A percentile compares a stretch with the other conserved stretches of the same genome.
Evolutionary conservation across 352 stramenopile species (phyloP).

Genomic region (Lagenidium giganteum): DNA sequence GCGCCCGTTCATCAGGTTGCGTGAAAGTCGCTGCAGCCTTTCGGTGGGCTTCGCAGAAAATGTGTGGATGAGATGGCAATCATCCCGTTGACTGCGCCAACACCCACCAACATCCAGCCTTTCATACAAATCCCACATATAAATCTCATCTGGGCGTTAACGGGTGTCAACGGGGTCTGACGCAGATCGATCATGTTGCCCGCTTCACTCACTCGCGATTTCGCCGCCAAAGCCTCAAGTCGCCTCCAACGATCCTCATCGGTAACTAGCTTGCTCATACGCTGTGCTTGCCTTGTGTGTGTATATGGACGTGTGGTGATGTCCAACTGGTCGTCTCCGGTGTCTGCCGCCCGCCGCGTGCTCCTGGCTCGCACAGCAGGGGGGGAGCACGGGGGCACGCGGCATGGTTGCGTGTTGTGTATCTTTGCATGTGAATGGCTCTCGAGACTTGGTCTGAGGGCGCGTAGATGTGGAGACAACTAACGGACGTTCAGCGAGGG

Average conservation of each 20-base stretch:
- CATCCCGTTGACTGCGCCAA: too few relatives aligned
- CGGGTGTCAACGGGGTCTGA: too few relatives aligned
- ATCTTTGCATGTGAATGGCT: neutral
- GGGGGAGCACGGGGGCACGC: neutral
- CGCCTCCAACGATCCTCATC: conserved; percentile 2
- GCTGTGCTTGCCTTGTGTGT: conserved; percentile 1
- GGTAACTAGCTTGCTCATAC: conserved; percentile 1
- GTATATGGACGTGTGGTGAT: neutral
- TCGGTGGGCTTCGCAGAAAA: too few relatives aligned
- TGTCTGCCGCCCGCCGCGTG: neutral
- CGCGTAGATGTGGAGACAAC: conserved; percentile 15
- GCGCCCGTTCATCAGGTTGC: too few relatives aligned
- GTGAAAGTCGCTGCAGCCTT: too few relatives aligned
- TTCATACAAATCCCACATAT: too few relatives aligned
- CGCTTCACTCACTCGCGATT: conserved; percentile 7
- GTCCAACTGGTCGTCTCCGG: too few relatives aligned
- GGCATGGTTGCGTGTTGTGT: neutral
- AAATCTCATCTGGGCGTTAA: too few relatives aligned
- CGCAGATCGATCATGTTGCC: too few relatives aligned
- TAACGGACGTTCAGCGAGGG: conserved; percentile 49
- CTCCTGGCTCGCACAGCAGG: neutral
- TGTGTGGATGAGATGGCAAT: too few relatives aligned
- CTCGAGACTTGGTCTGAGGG: too few relatives aligned
- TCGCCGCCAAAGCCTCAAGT: conserved; percentile 11
- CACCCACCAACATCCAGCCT: too few relatives aligned